Base-by-base conservation (phyloP, 2,329 filamentous ascomycete genomes). In the Fusarium nisikadoi region DNA sequence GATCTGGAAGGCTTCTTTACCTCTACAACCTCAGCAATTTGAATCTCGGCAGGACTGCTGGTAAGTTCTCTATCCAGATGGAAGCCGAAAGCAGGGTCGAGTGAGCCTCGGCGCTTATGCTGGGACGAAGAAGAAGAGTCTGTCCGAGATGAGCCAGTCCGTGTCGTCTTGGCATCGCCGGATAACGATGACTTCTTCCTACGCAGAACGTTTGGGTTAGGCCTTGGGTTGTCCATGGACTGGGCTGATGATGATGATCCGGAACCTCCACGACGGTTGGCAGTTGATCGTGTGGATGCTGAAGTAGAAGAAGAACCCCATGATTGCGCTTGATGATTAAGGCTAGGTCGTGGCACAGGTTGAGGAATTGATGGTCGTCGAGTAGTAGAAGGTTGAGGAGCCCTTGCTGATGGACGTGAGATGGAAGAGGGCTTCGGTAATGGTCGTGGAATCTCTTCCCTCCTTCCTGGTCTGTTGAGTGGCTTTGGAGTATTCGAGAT, bases 181-280 rank as follows among this genome's bases (percentile, higher is more conserved):
- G 85, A 80, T 42, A 86, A 77, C 16, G 82, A 83, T 19, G 86
- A 85, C 61, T 84, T 83, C 76, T 88, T 89, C 72, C 85, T 84
- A 71, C 85, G 82, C 52, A 88, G 77, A 13, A 85, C 81, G 74
- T 84, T 86, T 43, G 83, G 83, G 31, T 78, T 77, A 49, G 80
- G 78, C 36, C 78, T 81, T 29, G 76, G 72, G 45, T 77, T 78
- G 43, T 81, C 80, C 43, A 80, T 76, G 1, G 80, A 82, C 36
- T 78, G 80, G 49, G 78, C 76, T 8, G 81, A 80, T 9, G 80
- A 77, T 20, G 80, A 79, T 27, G 80, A 80, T 17, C 79, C 79
- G 33, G 81, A 81, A 41, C 74, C 76, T 36, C 78, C 77, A 38
- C 78, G 77, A 43, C 76, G 72, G 25, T 81, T 81, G 33, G 78